phyloP scores from a whole-genome alignment of 192 early-diverging fungal genomes.

The Polychytrium aggregatum region DNA sequence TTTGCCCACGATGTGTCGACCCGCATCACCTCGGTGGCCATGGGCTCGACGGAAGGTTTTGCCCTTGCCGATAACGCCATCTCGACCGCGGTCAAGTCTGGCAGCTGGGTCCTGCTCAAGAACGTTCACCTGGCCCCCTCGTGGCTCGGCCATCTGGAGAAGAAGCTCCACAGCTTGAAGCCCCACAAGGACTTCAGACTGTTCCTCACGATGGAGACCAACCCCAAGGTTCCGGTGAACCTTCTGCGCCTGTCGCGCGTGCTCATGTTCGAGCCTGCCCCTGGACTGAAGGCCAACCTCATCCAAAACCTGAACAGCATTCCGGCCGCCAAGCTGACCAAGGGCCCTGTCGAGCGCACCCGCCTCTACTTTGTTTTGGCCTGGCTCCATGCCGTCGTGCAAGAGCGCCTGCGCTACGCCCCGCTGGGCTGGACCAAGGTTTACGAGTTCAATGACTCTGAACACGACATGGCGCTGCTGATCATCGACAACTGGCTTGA shows the following conservation, averaged over 20 bases:
- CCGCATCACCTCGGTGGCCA: conserved; percentile 74
- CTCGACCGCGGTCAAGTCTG: conserved; percentile 63
- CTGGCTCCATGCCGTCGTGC: conserved; percentile 90
- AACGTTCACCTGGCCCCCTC: conserved; percentile 94
- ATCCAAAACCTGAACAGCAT: conserved; percentile 68
- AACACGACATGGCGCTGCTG: conserved; percentile 79
- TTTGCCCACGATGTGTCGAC: conserved; percentile 57
- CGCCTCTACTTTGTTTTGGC: conserved; percentile 90
- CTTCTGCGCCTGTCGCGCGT: conserved; percentile 80
- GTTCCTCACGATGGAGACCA: conserved; percentile 97
- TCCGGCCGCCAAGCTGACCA: conserved; percentile 31
- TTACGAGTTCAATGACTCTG: conserved; percentile 98
- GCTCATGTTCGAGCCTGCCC: conserved; percentile 91
- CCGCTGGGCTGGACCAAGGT: conserved; percentile 95
- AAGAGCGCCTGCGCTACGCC: conserved; percentile 92
- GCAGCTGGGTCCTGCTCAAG: conserved; percentile 93
- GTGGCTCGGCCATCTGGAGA: conserved; percentile 94
- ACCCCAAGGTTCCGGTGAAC: conserved; percentile 90
- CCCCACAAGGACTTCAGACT: conserved; percentile 77
- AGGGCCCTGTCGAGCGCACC: conserved; percentile 73
- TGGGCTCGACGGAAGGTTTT: conserved; percentile 96
- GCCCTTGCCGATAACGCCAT: conserved; percentile 84
- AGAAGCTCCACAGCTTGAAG: conserved; percentile 79
- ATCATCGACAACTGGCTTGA: conserved; percentile 94
- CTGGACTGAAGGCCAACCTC: conserved; percentile 90